Conservation (phyloP, 2,329 filamentous ascomycete species). For the Cordyceps pruinosa region DNA sequence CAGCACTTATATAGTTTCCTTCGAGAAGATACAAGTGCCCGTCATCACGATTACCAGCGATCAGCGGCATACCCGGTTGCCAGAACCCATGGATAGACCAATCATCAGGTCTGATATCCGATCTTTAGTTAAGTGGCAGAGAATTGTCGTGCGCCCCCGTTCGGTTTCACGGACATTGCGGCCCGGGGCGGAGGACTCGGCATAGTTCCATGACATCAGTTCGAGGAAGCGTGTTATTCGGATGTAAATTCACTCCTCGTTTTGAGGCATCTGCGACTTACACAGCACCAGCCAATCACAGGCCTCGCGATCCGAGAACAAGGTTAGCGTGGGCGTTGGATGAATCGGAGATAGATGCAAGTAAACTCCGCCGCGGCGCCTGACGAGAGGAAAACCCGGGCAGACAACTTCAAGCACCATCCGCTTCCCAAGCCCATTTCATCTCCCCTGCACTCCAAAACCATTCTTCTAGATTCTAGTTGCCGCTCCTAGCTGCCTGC, state of each 20-base stretch:
- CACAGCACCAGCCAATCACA: neutral
- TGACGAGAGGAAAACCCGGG: neutral
- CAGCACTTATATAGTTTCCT: neutral
- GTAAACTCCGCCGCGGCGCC: neutral
- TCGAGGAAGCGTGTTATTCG: neutral
- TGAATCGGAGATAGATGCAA: neutral
- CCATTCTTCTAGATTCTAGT: no score
- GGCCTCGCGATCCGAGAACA: neutral
- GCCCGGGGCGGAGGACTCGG: no score
- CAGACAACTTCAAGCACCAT: neutral
- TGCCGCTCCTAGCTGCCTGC: no score
- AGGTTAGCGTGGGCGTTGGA: neutral
- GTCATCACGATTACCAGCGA: no score
- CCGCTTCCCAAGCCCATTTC: neutral
- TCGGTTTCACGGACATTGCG: neutral
- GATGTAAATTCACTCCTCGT: neutral
- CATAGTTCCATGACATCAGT: no score
- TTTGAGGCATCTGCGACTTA: neutral
- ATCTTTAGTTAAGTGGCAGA: no score
- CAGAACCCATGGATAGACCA: neutral
- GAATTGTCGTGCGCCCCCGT: no score
- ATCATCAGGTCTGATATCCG: neutral
- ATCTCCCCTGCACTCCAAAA: no score
- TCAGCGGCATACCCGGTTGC: neutral
- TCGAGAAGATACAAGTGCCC: no score